phyloP scores from a whole-genome alignment of 2,329 filamentous ascomycete genomes.

The Podosphaera xanthii region DNA sequence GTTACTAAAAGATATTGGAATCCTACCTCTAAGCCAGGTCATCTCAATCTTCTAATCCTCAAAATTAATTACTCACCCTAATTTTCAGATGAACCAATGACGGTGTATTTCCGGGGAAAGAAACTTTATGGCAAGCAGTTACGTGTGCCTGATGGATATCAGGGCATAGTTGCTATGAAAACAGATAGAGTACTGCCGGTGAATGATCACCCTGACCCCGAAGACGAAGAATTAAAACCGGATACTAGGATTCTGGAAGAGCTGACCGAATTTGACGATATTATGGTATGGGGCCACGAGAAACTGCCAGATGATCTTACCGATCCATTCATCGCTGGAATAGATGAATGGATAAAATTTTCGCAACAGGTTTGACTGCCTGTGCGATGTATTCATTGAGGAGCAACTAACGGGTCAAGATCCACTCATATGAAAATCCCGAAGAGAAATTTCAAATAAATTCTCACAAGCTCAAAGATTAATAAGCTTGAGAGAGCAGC shows the following conservation, averaged over 20 bases:
- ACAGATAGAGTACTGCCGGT: slow-evolving; percentile 19
- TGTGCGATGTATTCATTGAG: not conserved
- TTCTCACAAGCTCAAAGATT: not conserved
- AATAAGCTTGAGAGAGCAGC: too few species aligned
- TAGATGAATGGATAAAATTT: slow-evolving; percentile 62
- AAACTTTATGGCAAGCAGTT: slow-evolving; percentile 49
- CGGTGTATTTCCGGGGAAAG: slow-evolving; percentile 55
- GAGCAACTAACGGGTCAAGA: slow-evolving; percentile 3
- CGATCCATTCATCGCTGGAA: slow-evolving; percentile 50
- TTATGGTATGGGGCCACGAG: slow-evolving; percentile 76
- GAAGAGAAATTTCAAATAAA: not conserved
- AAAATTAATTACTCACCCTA: not conserved
- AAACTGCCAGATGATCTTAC: slow-evolving; percentile 31
- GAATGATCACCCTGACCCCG: slow-evolving; percentile 11
- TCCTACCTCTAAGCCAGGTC: slow-evolving; percentile 26
- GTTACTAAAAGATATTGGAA: slow-evolving; percentile 46
- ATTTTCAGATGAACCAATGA: slow-evolving; percentile 25
- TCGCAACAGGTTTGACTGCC: slow-evolving; percentile 34
- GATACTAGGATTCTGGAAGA: slow-evolving; percentile 35
- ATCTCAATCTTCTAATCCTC: not conserved
- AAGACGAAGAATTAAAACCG: slow-evolving; percentile 23
- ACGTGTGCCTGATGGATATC: slow-evolving; percentile 46
- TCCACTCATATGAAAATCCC: slow-evolving; percentile 5
- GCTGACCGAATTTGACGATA: slow-evolving; percentile 45
- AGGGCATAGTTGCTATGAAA: slow-evolving; percentile 35